Evolutionary conservation across 108 stramenopile genomes (phyloP).

Genomic region (Mediolabrus comicus): DNA sequence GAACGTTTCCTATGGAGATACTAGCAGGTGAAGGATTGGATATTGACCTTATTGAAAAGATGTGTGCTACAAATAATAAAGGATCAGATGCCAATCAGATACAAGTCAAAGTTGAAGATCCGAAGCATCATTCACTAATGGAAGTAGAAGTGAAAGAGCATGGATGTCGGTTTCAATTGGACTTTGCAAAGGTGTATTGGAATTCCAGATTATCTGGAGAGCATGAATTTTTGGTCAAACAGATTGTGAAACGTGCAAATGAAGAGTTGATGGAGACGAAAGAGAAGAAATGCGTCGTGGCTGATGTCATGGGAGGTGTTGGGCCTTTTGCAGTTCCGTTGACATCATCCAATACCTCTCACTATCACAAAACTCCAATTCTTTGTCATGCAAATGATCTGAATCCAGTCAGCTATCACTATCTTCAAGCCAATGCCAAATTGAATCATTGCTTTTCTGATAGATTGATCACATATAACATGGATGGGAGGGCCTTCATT

Average conservation of each 20-base stretch:
- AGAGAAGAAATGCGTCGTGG: conserved; percentile 55
- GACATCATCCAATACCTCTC: conserved; percentile 39
- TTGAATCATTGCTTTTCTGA: conserved; percentile 76
- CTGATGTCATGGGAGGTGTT: conserved; percentile 95
- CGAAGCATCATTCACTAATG: conserved; percentile 34
- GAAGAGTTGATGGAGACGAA: neutral
- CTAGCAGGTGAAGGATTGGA: conserved; percentile 69
- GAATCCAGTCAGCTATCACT: conserved; percentile 84
- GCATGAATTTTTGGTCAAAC: conserved; percentile 83
- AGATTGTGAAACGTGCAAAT: conserved; percentile 51
- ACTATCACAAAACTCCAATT: conserved; percentile 16
- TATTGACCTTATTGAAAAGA: conserved; percentile 9
- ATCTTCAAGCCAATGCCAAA: conserved; percentile 74
- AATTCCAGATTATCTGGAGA: conserved; percentile 91
- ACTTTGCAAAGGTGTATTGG: conserved; percentile 97
- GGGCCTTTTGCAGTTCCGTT: conserved; percentile 98
- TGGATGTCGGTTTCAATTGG: conserved; percentile 84
- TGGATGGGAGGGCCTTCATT: conserved; percentile 89
- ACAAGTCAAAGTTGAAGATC: conserved; percentile 30
- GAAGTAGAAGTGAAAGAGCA: conserved; percentile 85
- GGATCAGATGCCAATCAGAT: conserved; percentile 30
- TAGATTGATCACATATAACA: conserved; percentile 68
- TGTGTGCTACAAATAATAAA: conserved; percentile 11
- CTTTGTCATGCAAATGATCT: conserved; percentile 80
- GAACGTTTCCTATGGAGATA: conserved; percentile 97